These are phyloP conservation scores for Erodium maritimum DNA, from an alignment of 345 rosid genomes.

Conservation along the genomic window DNA sequence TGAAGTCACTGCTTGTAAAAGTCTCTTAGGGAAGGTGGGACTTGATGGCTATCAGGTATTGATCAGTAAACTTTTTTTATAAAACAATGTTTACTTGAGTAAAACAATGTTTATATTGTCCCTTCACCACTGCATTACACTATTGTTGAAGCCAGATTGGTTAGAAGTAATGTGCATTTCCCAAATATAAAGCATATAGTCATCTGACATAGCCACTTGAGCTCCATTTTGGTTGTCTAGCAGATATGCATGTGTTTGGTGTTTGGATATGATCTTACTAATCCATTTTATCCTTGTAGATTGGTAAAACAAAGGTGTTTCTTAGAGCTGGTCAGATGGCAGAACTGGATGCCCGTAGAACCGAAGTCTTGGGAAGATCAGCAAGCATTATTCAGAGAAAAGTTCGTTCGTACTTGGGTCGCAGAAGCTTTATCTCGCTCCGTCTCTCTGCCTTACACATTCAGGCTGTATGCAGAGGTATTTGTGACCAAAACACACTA, in stretches of 20 bases:
- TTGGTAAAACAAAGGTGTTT: constrained; percentile 89
- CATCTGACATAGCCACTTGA: too few species aligned
- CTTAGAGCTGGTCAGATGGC: constrained; percentile 99
- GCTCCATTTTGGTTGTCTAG: too few species aligned
- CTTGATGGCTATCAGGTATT: constrained; percentile 88
- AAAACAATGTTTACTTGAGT: too few species aligned
- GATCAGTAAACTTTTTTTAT: not conserved
- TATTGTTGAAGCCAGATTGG: too few species aligned
- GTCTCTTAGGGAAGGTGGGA: constrained; percentile 66
- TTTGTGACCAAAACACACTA: not conserved
- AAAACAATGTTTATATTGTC: too few species aligned
- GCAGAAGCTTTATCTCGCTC: constrained; percentile 47
- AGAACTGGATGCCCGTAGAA: constrained; percentile 77
- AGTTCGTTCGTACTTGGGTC: constrained; percentile 78
- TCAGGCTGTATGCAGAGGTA: constrained; percentile 93
- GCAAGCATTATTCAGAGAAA: constrained; percentile 92
- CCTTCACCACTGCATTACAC: too few species aligned
- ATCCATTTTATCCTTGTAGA: constrained; percentile 37
- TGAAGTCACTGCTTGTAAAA: constrained; percentile 76
- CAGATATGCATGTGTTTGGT: not conserved
- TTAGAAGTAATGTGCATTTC: too few species aligned
- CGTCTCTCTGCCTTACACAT: constrained; percentile 49
- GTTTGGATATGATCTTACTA: not conserved
- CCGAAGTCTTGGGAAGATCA: constrained; percentile 85
- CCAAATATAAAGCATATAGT: too few species aligned